These are phyloP conservation scores for Thermothelomyces thermophilus DNA, from an alignment of 2,329 filamentous ascomycete genomes.

Conservation along the genomic window DNA sequence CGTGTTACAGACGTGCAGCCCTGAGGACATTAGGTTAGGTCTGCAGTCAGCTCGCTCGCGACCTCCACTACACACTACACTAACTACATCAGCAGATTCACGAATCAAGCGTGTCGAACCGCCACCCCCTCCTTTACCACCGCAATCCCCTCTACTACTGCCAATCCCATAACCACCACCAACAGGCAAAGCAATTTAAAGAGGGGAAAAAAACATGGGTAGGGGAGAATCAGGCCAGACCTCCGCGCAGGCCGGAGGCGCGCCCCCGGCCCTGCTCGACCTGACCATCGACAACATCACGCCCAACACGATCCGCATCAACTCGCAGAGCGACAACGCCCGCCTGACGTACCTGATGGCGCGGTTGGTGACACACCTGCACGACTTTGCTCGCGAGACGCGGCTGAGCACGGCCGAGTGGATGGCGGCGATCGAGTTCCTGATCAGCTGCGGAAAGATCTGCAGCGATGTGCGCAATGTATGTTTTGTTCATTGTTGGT, in stretches of 20 bases:
- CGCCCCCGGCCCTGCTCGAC: conserved; percentile 38
- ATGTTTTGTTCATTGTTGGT: conserved; percentile 24
- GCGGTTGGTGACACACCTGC: conserved; percentile 67
- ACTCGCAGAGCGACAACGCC: conserved; percentile 59
- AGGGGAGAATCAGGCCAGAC: not conserved
- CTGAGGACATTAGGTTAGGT: no score
- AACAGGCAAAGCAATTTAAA: no score
- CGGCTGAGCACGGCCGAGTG: conserved; percentile 70
- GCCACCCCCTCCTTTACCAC: not conserved
- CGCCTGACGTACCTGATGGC: conserved; percentile 67
- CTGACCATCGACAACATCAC: conserved; percentile 76
- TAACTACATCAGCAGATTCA: no score
- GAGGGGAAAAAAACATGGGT: no score
- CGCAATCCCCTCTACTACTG: no score
- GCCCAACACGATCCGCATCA: conserved; percentile 66
- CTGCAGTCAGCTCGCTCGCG: no score
- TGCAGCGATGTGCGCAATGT: conserved; percentile 68
- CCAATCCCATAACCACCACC: no score
- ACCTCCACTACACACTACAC: no score
- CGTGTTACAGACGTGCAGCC: no score
- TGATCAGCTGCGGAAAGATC: conserved; percentile 67
- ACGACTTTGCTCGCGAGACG: conserved; percentile 77
- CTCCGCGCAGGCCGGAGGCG: no score
- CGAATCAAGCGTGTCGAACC: not conserved
- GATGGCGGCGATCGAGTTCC: conserved; percentile 66